phyloP scores from a whole-genome alignment of 2,329 filamentous ascomycete genomes.

The Annulohypoxylon truncatum region DNA sequence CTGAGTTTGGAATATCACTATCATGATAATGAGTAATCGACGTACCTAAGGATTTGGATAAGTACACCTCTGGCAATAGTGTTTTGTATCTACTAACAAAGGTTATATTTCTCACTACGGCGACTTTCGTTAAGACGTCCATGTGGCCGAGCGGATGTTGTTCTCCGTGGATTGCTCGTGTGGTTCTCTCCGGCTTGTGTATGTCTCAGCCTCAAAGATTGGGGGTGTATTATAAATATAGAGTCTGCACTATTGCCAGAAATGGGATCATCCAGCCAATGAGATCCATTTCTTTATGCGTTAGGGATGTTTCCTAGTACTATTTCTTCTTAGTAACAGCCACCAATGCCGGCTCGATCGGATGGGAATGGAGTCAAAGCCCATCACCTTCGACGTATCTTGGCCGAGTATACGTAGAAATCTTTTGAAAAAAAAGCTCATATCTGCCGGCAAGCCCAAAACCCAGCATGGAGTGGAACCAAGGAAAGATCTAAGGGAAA shows the following conservation, averaged over 20 bases:
- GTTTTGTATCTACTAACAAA: slow-evolving; percentile 64
- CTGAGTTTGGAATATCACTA: slow-evolving; percentile 59
- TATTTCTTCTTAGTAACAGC: neutral
- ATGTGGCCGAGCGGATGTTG: slow-evolving; percentile 50
- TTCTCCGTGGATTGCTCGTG: slow-evolving; percentile 54
- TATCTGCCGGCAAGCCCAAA: neutral
- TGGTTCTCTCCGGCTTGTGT: slow-evolving; percentile 61
- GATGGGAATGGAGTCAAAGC: neutral
- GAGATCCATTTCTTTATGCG: slow-evolving; percentile 1
- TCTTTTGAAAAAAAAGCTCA: neutral
- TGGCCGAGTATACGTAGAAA: neutral
- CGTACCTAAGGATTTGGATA: slow-evolving; percentile 68
- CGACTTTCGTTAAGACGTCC: slow-evolving; percentile 63
- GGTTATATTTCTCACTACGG: slow-evolving; percentile 65
- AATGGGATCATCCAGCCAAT: slow-evolving; percentile 23
- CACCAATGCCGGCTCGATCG: neutral
- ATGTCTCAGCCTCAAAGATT: slow-evolving; percentile 62
- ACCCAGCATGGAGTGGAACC: neutral
- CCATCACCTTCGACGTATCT: neutral
- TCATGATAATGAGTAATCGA: slow-evolving; percentile 63
- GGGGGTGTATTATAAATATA: neutral
- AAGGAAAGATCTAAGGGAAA: neutral
- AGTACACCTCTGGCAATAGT: slow-evolving; percentile 66
- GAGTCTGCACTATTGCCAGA: slow-evolving; percentile 1
- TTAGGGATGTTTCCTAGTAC: neutral